Evolutionary conservation across 2,329 filamentous ascomycete species (phyloP).

Genomic region (Diaporthe nobilis): DNA sequence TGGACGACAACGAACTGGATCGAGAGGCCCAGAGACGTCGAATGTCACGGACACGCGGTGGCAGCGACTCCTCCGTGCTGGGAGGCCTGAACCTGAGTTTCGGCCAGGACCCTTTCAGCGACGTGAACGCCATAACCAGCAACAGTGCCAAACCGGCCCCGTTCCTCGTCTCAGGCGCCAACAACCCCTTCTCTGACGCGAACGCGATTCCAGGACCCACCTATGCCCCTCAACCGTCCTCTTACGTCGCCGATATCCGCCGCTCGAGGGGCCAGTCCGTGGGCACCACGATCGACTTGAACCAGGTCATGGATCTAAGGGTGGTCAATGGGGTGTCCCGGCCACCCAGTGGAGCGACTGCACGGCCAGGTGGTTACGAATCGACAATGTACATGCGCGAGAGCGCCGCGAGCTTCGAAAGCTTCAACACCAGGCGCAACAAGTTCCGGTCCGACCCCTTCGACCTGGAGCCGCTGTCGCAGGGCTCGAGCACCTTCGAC

Average conservation of each 20-base stretch:
- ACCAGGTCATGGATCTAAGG: constrained; percentile 37
- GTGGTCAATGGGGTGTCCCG: constrained; percentile 40
- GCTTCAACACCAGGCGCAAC: constrained; percentile 63
- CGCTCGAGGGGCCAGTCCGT: constrained; percentile 65
- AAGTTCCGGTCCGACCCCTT: constrained; percentile 76
- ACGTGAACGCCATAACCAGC: constrained; percentile 58
- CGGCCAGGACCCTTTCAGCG: constrained; percentile 62
- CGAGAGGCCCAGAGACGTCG: constrained; percentile 55
- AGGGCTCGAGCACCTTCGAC: constrained; percentile 45
- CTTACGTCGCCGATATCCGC: constrained; percentile 63
- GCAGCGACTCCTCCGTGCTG: constrained; percentile 53
- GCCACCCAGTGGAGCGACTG: constrained; percentile 28
- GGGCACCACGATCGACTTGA: constrained; percentile 49
- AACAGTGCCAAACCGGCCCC: constrained; percentile 57
- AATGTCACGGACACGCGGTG: constrained; percentile 46
- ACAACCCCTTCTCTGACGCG: constrained; percentile 64
- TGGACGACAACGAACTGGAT: constrained; percentile 58
- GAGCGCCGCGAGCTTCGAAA: constrained; percentile 59
- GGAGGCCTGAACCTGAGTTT: constrained; percentile 56
- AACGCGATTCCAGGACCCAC: constrained; percentile 57
- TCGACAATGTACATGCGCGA: constrained; percentile 47
- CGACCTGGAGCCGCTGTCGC: constrained; percentile 71
- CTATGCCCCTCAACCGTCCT: constrained; percentile 51
- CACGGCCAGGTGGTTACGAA: not conserved
- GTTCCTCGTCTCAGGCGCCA: constrained; percentile 50